phyloP scores from a whole-genome alignment of 2,329 filamentous ascomycete genomes.

The Cordyceps sp. region DNA sequence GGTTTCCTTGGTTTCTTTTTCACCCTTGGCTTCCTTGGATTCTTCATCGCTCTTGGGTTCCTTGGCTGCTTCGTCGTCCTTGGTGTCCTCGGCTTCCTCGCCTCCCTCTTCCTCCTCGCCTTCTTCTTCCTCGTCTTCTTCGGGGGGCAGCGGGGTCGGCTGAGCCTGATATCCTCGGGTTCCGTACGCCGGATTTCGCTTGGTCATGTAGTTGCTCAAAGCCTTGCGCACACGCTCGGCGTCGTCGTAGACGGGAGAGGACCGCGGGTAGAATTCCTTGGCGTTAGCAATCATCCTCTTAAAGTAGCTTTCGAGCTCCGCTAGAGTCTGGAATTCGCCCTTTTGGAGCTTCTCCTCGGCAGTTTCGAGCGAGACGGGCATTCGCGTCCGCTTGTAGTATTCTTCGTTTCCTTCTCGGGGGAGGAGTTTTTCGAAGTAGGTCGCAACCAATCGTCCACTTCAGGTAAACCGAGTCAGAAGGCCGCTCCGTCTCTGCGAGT shows the following conservation, averaged over 20 bases:
- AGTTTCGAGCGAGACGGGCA: slow-evolving; percentile 63
- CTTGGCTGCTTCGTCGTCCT: slow-evolving; percentile 11
- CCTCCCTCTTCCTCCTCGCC: slow-evolving; percentile 13
- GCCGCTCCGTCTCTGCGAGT: too few relatives aligned
- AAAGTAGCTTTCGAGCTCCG: slow-evolving; percentile 66
- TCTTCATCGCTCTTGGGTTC: slow-evolving; percentile 9
- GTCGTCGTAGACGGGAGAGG: slow-evolving; percentile 60
- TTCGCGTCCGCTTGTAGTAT: slow-evolving; percentile 61
- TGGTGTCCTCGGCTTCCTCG: slow-evolving; percentile 13
- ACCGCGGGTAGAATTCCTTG: slow-evolving; percentile 66
- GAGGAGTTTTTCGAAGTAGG: slow-evolving; percentile 58
- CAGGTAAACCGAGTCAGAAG: slow-evolving; percentile 5
- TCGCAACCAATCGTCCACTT: slow-evolving; percentile 58
- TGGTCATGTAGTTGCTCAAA: slow-evolving; percentile 75
- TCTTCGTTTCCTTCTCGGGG: slow-evolving; percentile 46
- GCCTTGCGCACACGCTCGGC: slow-evolving; percentile 77
- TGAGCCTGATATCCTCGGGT: slow-evolving; percentile 50
- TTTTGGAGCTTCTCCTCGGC: slow-evolving; percentile 61
- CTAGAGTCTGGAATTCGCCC: slow-evolving; percentile 51
- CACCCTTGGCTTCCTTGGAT: slow-evolving; percentile 5
- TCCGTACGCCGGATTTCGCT: slow-evolving; percentile 70
- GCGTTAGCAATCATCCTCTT: slow-evolving; percentile 81
- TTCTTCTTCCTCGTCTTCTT: slow-evolving; percentile 13
- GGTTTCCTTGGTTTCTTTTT: not conserved
- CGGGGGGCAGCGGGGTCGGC: slow-evolving; percentile 50